Evolutionary conservation across 495 filamentous ascomycete species (phyloP), one percentile per base, ranked within the genome.

Genomic region (Lasiosphaeria hispida): DNA sequence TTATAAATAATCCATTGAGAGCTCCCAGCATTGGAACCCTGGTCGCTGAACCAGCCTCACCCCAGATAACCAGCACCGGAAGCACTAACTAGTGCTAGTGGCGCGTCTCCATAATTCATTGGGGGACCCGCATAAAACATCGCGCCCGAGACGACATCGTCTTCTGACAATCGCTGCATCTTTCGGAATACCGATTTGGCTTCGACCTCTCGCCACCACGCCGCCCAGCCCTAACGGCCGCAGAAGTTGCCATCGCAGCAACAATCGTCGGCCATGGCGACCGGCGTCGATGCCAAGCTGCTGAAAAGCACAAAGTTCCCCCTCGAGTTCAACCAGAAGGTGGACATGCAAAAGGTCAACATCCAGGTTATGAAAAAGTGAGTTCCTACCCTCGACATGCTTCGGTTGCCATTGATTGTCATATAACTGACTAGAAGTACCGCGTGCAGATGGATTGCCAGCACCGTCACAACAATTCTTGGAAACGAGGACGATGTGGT

Each of bases 311-410:
- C 91, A 53, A 97, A 96, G 69, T 97, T 96, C 64, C 94, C 94
- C 45, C 82, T 86, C 8, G 94, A 97, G 71, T 97, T 96, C 73
- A 93, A 80, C 66, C 83, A 87, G 70, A 97, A 96, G 80, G 95
- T 99, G 40, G 92, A 99, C 76, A 95, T 94, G 87, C 83, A 83
- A 57, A 99, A 97, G 76, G 90, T 97, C 69, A 96, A 97, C 64
- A 78, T 96, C 18, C 92, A 95, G 72, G 90, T 97, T 55, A 93
- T 97, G 85, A 97, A 97, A 80, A 95, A 91, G 91, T 96, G 69
- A 62, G 83, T 70, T 43, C 51, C 35, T 10, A 10, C 43, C 14
- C 18, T 8, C 14, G 2, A 34, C 43, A 18, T 15, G 15, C 7
- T 14, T 15, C 4, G 1, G 19, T 35, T 35, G 52, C 38, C 5